These are phyloP conservation scores for Sclerotinia spermophila DNA, from an alignment of 2,329 filamentous ascomycete species.

Conservation along the genomic window DNA sequence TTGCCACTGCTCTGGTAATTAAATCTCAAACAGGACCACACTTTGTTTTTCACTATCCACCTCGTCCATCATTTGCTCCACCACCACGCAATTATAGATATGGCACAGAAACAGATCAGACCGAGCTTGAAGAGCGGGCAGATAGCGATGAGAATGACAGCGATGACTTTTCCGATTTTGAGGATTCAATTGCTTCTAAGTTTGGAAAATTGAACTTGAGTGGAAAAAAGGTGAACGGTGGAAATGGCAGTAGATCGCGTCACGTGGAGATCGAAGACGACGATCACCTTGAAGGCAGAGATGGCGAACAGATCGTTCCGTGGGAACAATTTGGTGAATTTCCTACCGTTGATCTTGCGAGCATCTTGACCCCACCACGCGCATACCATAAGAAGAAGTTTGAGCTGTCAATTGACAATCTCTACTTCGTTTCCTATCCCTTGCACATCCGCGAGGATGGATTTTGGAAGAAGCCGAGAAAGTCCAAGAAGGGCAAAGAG, in stretches of 20 bases:
- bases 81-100: slow-evolving; percentile 31
- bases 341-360: slow-evolving; percentile 72
- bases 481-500: slow-evolving; percentile 38
- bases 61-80: slow-evolving; percentile 45
- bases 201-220: slow-evolving; percentile 27
- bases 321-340: slow-evolving; percentile 75
- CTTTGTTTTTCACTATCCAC: slow-evolving; percentile 86
- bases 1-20: slow-evolving; percentile 35
- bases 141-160: slow-evolving; percentile 34
- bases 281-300: slow-evolving; percentile 50
- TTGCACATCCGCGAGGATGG: slow-evolving; percentile 78
- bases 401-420: slow-evolving; percentile 74
- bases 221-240: slow-evolving; percentile 1
- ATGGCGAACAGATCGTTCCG: slow-evolving; percentile 56
- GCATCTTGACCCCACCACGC: slow-evolving; percentile 70
- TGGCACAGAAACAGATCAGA: slow-evolving; percentile 37
- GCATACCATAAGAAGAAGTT: slow-evolving; percentile 79
- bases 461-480: slow-evolving; percentile 63
- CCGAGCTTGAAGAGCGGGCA: slow-evolving; percentile 22
- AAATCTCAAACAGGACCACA: slow-evolving; percentile 72
- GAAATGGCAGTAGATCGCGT: slow-evolving; percentile 18
- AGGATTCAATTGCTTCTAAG: slow-evolving; percentile 40
- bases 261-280: slow-evolving; percentile 32
- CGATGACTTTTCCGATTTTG: slow-evolving; percentile 44
- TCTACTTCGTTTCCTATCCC: slow-evolving; percentile 78